These are phyloP conservation scores for Leptographium flavum DNA, from an alignment of 2,329 filamentous ascomycete species.

Conservation along the genomic window DNA sequence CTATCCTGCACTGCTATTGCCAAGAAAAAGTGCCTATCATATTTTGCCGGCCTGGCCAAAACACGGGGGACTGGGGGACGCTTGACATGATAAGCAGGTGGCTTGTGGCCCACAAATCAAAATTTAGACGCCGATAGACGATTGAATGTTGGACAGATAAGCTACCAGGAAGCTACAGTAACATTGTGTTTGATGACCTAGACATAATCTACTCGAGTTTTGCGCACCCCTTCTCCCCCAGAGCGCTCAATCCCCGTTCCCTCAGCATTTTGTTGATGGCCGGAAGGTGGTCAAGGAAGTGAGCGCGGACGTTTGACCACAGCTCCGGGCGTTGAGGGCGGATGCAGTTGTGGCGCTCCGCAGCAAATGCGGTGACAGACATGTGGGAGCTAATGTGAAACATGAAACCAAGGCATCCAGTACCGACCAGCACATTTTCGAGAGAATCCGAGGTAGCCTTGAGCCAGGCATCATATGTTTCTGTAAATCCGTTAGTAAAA, in stretches of 20 bases:
- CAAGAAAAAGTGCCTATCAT: not conserved
- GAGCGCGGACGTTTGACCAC: slow-evolving; percentile 3
- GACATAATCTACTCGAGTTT: no score
- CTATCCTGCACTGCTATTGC: no score
- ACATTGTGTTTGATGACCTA: no score
- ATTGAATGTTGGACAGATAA: no score
- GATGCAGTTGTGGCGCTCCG: slow-evolving; percentile 1
- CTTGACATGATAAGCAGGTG: not conserved
- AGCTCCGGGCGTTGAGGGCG: not conserved
- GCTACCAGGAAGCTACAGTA: no score
- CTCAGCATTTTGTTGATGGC: slow-evolving; percentile 3
- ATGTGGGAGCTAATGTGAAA: slow-evolving; percentile 9
- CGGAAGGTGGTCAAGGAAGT: slow-evolving; percentile 4
- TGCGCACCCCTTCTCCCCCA: no score
- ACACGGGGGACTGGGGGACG: not conserved
- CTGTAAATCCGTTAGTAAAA: no score
- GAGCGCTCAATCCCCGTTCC: not conserved
- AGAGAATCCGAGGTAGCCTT: slow-evolving; percentile 12
- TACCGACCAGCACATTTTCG: slow-evolving; percentile 2
- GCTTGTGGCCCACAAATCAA: no score
- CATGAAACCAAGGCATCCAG: slow-evolving; percentile 8
- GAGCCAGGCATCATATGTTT: slow-evolving; percentile 19
- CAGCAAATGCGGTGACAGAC: slow-evolving; percentile 1
- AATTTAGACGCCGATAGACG: no score
- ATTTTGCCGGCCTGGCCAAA: not conserved